These are phyloP conservation scores for Hypoxylon sp. DNA, from an alignment of 2,329 filamentous ascomycete genomes.

Conservation along the genomic window DNA sequence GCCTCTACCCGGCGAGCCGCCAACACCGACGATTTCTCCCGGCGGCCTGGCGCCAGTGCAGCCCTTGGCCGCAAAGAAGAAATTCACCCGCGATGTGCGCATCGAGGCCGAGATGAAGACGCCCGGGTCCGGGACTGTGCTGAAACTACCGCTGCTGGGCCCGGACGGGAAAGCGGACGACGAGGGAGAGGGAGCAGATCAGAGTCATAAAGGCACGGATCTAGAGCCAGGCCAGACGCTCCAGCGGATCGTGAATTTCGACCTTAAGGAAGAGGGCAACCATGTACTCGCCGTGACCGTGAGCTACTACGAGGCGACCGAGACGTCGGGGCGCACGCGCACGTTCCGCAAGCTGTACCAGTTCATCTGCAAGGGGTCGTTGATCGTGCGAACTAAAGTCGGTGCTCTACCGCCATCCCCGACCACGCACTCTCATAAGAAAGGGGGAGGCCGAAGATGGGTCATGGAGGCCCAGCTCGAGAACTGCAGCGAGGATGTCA, in stretches of 20 bases:
- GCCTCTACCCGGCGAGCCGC: slow-evolving; percentile 47
- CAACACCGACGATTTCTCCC: background rate
- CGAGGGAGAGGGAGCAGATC: slow-evolving; percentile 27
- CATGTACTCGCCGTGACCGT: slow-evolving; percentile 95
- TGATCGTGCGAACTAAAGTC: slow-evolving; percentile 92
- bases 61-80: slow-evolving; percentile 56
- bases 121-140: slow-evolving; percentile 72
- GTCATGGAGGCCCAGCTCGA: slow-evolving; percentile 94
- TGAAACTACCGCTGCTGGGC: slow-evolving; percentile 74
- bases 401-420: slow-evolving; percentile 69
- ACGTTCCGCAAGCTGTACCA: slow-evolving; percentile 97
- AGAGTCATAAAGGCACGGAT: slow-evolving; percentile 56
- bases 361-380: slow-evolving; percentile 90
- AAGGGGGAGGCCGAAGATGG: slow-evolving; percentile 64
- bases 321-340: slow-evolving; percentile 78
- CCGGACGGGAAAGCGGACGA: slow-evolving; percentile 31
- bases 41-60: slow-evolving; percentile 13
- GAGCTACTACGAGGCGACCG: slow-evolving; percentile 90
- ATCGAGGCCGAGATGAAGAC: slow-evolving; percentile 97
- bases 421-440: slow-evolving; percentile 25
- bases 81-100: slow-evolving; percentile 78
- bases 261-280: slow-evolving; percentile 93
- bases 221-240: slow-evolving; percentile 76
- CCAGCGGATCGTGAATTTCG: slow-evolving; percentile 86
- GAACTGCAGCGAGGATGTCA: slow-evolving; percentile 88